Base-by-base conservation (phyloP, 805 yeast species). In the Torulaspora quercuum region DNA sequence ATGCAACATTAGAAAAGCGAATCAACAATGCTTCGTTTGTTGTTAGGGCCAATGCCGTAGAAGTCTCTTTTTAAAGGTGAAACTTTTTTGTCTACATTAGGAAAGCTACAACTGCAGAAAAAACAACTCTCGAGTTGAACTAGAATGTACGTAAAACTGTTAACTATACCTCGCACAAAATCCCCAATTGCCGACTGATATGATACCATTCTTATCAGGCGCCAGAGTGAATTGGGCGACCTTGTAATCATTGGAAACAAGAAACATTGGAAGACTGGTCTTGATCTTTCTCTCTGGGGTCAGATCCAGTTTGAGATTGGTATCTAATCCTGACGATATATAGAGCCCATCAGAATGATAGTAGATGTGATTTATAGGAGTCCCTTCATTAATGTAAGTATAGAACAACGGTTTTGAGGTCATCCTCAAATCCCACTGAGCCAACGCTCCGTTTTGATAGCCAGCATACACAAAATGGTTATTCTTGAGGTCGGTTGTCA, bases 381-480 rank as follows among this genome's bases (percentile, higher is more conserved):
- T 37, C 6, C 50, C 50, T 25, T 47, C 38, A 18, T 51, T 51
- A 8, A 56, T 39, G 6, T 16, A 15, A 6, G 41, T 29, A 15
- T 26, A 31, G 5, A 42, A 41, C 2, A 58, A 30, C 5, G 50
- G 34, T n/a, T 29, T 37, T 4, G 26, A 15, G 4, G 39, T 35
- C 2, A 50, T 52, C 16, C 62, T 50, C 19, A 64, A 20, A 51
- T 72, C 72, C 76, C 76, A 73, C 6, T 56, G 37, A 0, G 69
- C 59, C 3, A 74, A 16, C 0, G 36, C 38, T 0, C 67, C 70
- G 33, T 53, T 46, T 8, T 48, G 51, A 40, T 68, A 63, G 3
- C 72, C 73, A 4, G 62, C 65, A 25, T 59, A 48, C 0, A 56
- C 22, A 25, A 37, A 29, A 17, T 46, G 29, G 6, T 18, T 14